Percentiles rank a stretch among this genome's conserved stretches.
Conservation (phyloP, 768 basidiomycete species). For the Chalciporus sphaerocephalus region DNA sequence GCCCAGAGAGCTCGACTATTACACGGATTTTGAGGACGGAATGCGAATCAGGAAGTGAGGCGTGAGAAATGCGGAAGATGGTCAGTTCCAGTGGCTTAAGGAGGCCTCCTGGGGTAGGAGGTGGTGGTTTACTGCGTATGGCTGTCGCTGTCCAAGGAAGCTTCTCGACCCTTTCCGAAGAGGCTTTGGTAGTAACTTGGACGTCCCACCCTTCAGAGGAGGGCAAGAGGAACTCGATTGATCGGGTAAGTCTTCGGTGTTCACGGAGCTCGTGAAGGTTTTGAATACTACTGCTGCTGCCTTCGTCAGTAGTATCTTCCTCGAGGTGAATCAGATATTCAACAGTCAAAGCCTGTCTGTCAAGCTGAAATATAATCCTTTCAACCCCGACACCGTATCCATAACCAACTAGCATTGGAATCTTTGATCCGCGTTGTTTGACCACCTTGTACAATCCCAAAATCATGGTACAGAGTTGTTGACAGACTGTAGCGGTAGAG, state of each 20-base stretch:
- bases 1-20: constrained; percentile 74
- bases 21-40: constrained; percentile 77
- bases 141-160: constrained; percentile 72
- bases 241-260: constrained; percentile 63
- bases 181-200: constrained; percentile 69
- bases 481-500: constrained; percentile 56
- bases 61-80: constrained; percentile 67
- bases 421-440: constrained; percentile 63
- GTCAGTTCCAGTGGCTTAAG: constrained; percentile 46
- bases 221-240: constrained; percentile 79
- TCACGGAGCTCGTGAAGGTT: constrained; percentile 70
- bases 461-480: constrained; percentile 84
- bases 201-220: constrained; percentile 82
- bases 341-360: constrained; percentile 75
- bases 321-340: constrained; percentile 82
- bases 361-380: constrained; percentile 72
- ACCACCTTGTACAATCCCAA: constrained; percentile 80
- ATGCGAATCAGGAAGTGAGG: constrained; percentile 64
- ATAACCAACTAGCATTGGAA: constrained; percentile 73
- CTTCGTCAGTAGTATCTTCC: constrained; percentile 34
- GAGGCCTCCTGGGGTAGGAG: constrained; percentile 29
- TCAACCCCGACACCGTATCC: constrained; percentile 81
- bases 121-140: constrained; percentile 38
- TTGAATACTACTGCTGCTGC: constrained; percentile 25
- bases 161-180: constrained; percentile 64